phyloP scores from a whole-genome alignment of 2,329 filamentous ascomycete species.

The Exophiala lecanii-corni region DNA sequence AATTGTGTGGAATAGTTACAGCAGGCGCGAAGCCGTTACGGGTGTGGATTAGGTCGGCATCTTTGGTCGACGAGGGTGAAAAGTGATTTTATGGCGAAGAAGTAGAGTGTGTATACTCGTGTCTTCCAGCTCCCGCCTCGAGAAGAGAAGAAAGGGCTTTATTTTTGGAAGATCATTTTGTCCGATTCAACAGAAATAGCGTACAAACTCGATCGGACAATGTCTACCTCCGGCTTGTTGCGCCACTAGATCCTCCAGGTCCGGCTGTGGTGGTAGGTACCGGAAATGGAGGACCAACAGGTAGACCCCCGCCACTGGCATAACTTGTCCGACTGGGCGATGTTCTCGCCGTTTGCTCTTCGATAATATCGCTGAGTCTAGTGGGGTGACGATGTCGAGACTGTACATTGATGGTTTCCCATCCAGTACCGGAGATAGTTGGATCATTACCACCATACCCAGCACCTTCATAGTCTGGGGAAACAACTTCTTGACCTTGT shows the following conservation, averaged over 20 bases:
- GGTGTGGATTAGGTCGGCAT: too few species aligned
- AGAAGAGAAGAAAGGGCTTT: too few species aligned
- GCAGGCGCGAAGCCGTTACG: too few species aligned
- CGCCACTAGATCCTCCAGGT: background rate
- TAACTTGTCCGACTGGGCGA: slow-evolving; percentile 63
- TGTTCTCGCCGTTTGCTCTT: slow-evolving; percentile 62
- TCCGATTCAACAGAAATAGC: too few species aligned
- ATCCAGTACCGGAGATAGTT: slow-evolving; percentile 52
- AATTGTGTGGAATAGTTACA: too few species aligned
- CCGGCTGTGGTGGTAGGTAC: background rate
- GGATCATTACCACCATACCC: slow-evolving; percentile 53
- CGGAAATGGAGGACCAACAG: background rate
- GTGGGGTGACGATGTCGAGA: slow-evolving; percentile 79
- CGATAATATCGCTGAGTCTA: slow-evolving; percentile 78
- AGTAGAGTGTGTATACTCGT: too few species aligned
- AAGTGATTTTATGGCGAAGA: too few species aligned
- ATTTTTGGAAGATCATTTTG: too few species aligned
- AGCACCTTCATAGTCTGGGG: slow-evolving; percentile 60
- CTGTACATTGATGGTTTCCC: slow-evolving; percentile 61
- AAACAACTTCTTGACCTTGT: slow-evolving; percentile 13
- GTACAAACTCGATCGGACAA: too few species aligned
- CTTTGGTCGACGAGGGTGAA: too few species aligned
- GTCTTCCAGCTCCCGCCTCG: too few species aligned
- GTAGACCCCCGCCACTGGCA: slow-evolving; percentile 14
- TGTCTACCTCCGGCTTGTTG: too few species aligned